Percentiles rank a stretch among this genome's conserved stretches.
phyloP scores from a whole-genome alignment of 441 rosid genomes.

The Pelargonium citronellum region DNA sequence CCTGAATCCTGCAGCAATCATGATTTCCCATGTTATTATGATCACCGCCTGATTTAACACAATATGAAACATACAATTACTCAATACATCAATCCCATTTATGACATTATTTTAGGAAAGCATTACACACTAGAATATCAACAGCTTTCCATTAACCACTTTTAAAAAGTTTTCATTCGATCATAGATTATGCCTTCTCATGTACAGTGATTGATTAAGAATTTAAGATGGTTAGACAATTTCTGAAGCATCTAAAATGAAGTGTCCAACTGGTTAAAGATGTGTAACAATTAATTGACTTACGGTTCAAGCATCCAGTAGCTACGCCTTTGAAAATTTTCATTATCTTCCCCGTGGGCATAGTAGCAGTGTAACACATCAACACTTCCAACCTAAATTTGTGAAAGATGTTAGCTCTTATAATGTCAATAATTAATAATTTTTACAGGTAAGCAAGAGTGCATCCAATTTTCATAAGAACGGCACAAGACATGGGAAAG shows the following conservation, averaged over 20 bases:
- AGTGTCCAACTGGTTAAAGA: background rate
- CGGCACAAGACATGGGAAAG: background rate
- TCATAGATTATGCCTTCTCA: background rate
- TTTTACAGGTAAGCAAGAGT: background rate
- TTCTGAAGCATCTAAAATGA: background rate
- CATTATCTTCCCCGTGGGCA: slow-evolving; percentile 26
- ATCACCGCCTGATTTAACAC: no score
- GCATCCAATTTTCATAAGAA: background rate
- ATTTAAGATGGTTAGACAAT: background rate
- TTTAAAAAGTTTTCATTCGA: background rate
- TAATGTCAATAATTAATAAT: slow-evolving; percentile 17
- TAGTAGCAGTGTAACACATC: slow-evolving; percentile 31
- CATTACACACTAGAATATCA: background rate
- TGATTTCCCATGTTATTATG: background rate
- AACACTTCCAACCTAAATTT: slow-evolving; percentile 26
- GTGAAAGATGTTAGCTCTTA: slow-evolving; percentile 23
- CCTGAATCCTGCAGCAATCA: background rate
- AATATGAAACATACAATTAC: background rate
- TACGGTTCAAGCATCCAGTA: slow-evolving; percentile 31
- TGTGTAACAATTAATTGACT: background rate
- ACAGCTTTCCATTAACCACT: background rate
- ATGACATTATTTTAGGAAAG: background rate
- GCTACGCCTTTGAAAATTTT: slow-evolving; percentile 22
- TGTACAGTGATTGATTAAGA: no score
- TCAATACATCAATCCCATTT: background rate